Conservation (phyloP, 805 yeast genomes). For the Hanseniaspora meyeri region DNA sequence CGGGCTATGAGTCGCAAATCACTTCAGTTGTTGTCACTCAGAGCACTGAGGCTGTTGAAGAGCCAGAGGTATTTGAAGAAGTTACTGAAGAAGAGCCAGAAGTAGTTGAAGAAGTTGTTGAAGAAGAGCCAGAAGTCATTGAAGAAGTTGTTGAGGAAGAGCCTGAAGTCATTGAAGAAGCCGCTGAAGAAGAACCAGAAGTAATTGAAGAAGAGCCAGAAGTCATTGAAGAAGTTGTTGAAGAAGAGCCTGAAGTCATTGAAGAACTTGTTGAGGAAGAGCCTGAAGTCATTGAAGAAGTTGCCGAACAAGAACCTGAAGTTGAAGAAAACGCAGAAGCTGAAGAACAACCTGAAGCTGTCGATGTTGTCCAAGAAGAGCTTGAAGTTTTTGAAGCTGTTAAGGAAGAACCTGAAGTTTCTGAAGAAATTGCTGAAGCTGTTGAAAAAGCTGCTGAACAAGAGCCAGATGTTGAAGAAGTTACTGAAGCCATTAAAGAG, state of each 20-base stretch:
- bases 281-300: neutral
- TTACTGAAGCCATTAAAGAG: neutral
- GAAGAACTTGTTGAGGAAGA: neutral
- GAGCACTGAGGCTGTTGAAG: neutral
- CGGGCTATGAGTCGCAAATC: slow-evolving; percentile 4
- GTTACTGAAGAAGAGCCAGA: neutral
- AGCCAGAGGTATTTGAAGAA: neutral
- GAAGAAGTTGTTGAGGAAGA: neutral
- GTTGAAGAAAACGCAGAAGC: neutral
- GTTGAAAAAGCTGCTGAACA: neutral
- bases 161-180: neutral
- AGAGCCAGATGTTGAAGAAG: neutral
- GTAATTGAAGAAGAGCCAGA: neutral
- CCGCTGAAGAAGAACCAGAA: neutral
- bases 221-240: neutral
- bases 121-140: neutral
- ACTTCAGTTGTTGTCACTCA: neutral
- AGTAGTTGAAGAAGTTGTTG: neutral
- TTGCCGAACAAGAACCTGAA: neutral
- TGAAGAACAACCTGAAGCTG: neutral
- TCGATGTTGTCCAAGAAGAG: neutral
- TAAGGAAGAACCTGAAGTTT: neutral
- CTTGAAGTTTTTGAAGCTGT: neutral
- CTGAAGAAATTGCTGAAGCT: neutral
- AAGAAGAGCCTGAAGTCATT: neutral